Evolutionary conservation across 148 eudicot genomes (phyloP), one percentile per base, ranked within the genome.

Genomic region (Spergularia marina): DNA sequence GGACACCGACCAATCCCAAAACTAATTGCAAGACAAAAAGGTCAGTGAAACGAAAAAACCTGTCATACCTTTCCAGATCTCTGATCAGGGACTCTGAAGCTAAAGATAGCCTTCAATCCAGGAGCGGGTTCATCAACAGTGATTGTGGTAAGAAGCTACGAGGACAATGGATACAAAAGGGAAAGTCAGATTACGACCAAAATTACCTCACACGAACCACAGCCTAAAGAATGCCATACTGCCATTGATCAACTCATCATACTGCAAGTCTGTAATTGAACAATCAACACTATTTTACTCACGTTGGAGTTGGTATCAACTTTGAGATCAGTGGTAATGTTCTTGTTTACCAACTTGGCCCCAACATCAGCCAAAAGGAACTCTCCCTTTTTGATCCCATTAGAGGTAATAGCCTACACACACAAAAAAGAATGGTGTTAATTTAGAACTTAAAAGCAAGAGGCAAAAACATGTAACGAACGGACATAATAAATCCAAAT

Each of bases 121-220:
- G 98, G 98, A 20, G 96, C 93, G 80, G 93, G 91, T 75, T 94
- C 97, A 77, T 94, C 98, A 76, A 92, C 75, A 5, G 97, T 94
- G 57, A 94, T 79, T 47, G 93, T 94, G 72, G 96, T 83, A 79
- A 70, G 79, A 77, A 94, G 81, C 98, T 94, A 23, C 3, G 18
- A 44, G 47, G 55, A 36, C 58, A 58, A 68, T 57, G 30, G 23
- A 39, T 55, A 7, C 23, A 52, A 70, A 65, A 14, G 65, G 61
- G 40, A 21, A 52, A 58, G 15, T 47, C 53, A 57, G 59, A 64
- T 15, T 8, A 30, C n/a, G 5, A 14, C 39, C 16, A 41, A 17
- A 64, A 36, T 39, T 15, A 23, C 10, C 6, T 14, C 1, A 49
- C 5, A 49, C 13, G 17, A 55, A 13, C 13, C 13, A 23, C 8